Base-by-base conservation (phyloP, 257 asterid species). In the Nicotiana undulata region DNA sequence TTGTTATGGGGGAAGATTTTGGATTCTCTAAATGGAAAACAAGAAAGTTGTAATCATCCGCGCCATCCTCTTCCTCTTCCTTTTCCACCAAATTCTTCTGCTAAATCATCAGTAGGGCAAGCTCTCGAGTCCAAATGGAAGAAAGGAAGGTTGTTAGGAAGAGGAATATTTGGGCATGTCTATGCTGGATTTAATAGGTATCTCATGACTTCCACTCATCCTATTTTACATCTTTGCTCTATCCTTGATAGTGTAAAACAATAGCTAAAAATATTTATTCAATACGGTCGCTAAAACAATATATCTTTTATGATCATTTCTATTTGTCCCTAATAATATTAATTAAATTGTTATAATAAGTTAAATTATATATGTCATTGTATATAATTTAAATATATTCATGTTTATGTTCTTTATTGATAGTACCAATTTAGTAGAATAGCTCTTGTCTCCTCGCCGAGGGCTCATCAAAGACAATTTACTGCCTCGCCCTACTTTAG, bases 161-260 rank as follows among this genome's bases (percentile, higher is more conserved):
- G 89, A 82, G 97, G 94, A 84, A 88, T 91, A 40, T 91, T 89
- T 87, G 96, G 97, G 6, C 90, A 86, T 59, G 94, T 92, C 56
- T 92, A 90, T 82, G 88, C 89, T 81, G 94, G 93, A 74, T 91
- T 92, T 80, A 85, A 88, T 81, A 87, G 91, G 97, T 92, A 78
- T 31, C 5, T 78, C 56, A n/a, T 28, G 59, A 51, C 64, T 63
- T 52, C 0, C 40, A 72, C 22, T 72, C 59, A 44, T 44, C 12
- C 20, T 44, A 46, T 22, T 70, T 70, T 46, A 44, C 59, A 44
- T 70, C 59, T 44, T 70, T 22, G 37, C 31, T n/a, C 49, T 16
- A 24, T 61, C 13, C n/a, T 17, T 61, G 3, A 24, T 0, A 11
- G 34, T 24, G 12, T 61, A 24, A 61, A 29, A 2, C 0, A 29